These are phyloP conservation scores for Fraxinus quadrangulata DNA, from an alignment of 257 asterid species.

Conservation along the genomic window DNA sequence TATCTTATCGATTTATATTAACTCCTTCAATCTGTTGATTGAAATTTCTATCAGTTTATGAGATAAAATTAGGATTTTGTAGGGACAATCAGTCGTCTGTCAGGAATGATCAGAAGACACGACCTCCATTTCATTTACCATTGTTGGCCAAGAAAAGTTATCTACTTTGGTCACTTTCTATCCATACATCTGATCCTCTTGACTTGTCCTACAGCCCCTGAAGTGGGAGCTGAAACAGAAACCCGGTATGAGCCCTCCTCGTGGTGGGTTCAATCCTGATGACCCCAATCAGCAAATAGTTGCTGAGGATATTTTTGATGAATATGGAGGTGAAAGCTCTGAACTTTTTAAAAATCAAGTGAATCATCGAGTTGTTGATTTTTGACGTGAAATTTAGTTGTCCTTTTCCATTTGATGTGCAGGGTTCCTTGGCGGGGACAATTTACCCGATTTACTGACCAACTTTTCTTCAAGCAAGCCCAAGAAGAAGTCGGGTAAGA, in stretches of 20 bases:
- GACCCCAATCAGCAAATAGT: slow-evolving; percentile 99
- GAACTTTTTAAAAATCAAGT: neutral
- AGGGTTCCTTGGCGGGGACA: slow-evolving; percentile 78
- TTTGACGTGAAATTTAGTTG: neutral
- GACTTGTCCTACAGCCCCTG: slow-evolving; percentile 45
- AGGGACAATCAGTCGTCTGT: neutral
- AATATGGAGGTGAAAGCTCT: slow-evolving; percentile 78
- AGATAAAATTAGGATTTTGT: neutral
- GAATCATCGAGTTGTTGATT: neutral
- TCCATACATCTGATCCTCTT: neutral
- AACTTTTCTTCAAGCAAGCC: slow-evolving; percentile 55
- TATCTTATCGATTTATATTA: neutral
- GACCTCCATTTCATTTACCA: neutral
- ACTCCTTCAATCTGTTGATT: neutral
- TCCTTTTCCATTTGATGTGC: slow-evolving; percentile 19
- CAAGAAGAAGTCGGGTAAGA: slow-evolving; percentile 55
- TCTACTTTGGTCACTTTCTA: neutral
- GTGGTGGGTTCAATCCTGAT: slow-evolving; percentile 76
- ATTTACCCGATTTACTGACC: slow-evolving; percentile 69
- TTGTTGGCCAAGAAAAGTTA: neutral
- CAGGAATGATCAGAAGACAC: neutral
- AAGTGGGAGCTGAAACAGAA: slow-evolving; percentile 96
- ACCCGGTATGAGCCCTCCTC: slow-evolving; percentile 96
- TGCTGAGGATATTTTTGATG: slow-evolving; percentile 95
- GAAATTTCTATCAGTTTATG: neutral